These are phyloP conservation scores for Colletotrichum spaethianum DNA, from an alignment of 2,329 filamentous ascomycete genomes.

Conservation along the genomic window DNA sequence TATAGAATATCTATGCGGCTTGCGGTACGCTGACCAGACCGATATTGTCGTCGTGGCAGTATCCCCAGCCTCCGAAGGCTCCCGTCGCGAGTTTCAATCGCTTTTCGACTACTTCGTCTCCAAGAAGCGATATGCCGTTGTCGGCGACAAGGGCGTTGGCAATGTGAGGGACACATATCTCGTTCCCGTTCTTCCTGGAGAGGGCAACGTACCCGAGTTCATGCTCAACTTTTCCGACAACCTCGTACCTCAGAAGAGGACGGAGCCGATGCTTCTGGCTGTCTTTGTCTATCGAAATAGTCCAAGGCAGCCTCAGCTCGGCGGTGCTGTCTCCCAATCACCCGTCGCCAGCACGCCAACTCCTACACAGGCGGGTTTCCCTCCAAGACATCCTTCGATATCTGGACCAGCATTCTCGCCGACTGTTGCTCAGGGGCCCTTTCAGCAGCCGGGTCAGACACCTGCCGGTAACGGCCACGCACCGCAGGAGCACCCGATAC, in stretches of 20 bases:
- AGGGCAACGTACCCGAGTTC: conserved; percentile 83
- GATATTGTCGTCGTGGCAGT: conserved; percentile 88
- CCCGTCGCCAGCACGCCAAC: conserved; percentile 49
- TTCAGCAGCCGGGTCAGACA: conserved; percentile 29
- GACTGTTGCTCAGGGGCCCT: conserved; percentile 50
- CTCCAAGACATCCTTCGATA: conserved; percentile 62
- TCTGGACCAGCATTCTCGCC: conserved; percentile 68
- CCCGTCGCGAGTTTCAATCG: conserved; percentile 76
- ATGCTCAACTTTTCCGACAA: conserved; percentile 91
- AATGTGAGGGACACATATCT: conserved; percentile 93
- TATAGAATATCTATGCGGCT: conserved; percentile 90
- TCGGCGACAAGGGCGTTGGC: conserved; percentile 80
- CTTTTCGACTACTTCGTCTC: conserved; percentile 90
- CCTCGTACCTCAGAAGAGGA: conserved; percentile 78
- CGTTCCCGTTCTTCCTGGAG: conserved; percentile 84
- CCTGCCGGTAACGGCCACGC: conserved; percentile 20
- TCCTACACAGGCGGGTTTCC: conserved; percentile 53
- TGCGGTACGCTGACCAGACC: conserved; percentile 85
- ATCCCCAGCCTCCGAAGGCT: conserved; percentile 72
- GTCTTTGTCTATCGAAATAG: conserved; percentile 87
- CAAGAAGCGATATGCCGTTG: conserved; percentile 88
- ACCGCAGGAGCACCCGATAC: conserved; percentile 41
- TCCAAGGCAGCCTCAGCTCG: conserved; percentile 52
- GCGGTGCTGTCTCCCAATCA: conserved; percentile 43
- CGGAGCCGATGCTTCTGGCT: conserved; percentile 84